phyloP scores from a whole-genome alignment of 2,329 filamentous ascomycete genomes.

The Hymenoscyphus salicellus region DNA sequence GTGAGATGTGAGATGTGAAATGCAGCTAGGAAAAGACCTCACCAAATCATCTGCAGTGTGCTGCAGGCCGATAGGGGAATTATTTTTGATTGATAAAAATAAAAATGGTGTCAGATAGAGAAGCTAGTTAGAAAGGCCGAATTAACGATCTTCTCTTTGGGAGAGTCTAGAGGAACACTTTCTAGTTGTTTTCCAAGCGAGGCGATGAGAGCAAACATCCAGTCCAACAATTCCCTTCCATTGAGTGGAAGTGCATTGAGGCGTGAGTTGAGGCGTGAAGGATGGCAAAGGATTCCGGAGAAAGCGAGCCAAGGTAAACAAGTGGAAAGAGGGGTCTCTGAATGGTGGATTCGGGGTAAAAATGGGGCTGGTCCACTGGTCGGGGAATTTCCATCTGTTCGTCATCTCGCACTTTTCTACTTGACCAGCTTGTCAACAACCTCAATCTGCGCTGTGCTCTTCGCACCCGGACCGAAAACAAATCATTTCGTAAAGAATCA shows the following conservation, averaged over 20 bases:
- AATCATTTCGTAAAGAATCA: not conserved
- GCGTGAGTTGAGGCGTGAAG: not conserved
- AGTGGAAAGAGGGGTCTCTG: not conserved
- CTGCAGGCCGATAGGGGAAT: not conserved
- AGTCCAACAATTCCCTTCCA: not conserved
- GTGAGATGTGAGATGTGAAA: not conserved
- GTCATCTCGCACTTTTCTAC: not conserved
- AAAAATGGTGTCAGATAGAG: not conserved
- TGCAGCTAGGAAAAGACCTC: not conserved
- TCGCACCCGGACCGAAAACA: not conserved
- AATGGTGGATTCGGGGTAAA: not conserved
- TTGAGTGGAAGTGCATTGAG: not conserved
- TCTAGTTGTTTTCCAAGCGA: not conserved
- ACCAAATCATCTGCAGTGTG: not conserved
- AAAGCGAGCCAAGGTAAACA: not conserved
- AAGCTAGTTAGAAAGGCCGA: not conserved
- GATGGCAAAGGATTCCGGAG: not conserved
- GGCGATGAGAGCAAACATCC: not conserved
- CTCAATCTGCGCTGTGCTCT: not conserved
- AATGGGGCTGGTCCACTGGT: not conserved
- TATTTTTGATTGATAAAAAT: not conserved
- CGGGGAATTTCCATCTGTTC: not conserved
- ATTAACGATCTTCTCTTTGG: no score
- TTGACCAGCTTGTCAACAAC: not conserved
- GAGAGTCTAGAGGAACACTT: no score